A percentile compares a stretch with the other conserved stretches of the same genome.
phyloP scores from a whole-genome alignment of 2,329 filamentous ascomycete genomes.

The Cladobotryum protrusum region DNA sequence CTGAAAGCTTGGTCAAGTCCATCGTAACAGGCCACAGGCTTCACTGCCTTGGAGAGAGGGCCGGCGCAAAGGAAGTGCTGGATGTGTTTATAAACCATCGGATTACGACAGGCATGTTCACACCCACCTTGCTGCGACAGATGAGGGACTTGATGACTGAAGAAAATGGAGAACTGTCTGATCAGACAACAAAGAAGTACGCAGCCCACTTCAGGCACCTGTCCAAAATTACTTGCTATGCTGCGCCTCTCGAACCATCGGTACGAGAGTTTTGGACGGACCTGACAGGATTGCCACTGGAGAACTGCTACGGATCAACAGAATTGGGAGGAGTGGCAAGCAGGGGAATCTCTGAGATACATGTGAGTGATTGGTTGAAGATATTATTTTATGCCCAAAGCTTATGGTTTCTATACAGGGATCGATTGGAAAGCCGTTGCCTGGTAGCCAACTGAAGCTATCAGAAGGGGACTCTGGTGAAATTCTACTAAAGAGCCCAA shows the following conservation, averaged over 20 bases:
- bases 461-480: constrained; percentile 13
- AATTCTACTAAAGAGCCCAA: constrained; percentile 10
- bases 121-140: constrained; percentile 6
- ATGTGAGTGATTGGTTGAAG: neutral
- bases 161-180: neutral
- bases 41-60: constrained; percentile 5
- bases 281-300: constrained; percentile 7
- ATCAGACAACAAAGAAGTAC: neutral
- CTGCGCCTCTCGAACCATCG: neutral
- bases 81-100: constrained; percentile 6
- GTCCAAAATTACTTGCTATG: neutral
- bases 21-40: constrained; percentile 8
- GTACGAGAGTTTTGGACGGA: constrained; percentile 10
- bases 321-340: constrained; percentile 3
- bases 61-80: constrained; percentile 2
- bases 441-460: neutral
- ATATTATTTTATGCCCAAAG: neutral
- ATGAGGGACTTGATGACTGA: constrained; percentile 9
- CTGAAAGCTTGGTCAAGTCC: constrained; percentile 1
- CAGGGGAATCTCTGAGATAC: neutral
- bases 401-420: neutral
- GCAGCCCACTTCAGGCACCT: constrained; percentile 1
- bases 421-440: neutral
- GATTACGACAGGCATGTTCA: constrained; percentile 10
- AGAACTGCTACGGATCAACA: constrained; percentile 11